phyloP scores from a whole-genome alignment of 1,284 basidiomycete genomes.

The Agroathelia rolfsii region DNA sequence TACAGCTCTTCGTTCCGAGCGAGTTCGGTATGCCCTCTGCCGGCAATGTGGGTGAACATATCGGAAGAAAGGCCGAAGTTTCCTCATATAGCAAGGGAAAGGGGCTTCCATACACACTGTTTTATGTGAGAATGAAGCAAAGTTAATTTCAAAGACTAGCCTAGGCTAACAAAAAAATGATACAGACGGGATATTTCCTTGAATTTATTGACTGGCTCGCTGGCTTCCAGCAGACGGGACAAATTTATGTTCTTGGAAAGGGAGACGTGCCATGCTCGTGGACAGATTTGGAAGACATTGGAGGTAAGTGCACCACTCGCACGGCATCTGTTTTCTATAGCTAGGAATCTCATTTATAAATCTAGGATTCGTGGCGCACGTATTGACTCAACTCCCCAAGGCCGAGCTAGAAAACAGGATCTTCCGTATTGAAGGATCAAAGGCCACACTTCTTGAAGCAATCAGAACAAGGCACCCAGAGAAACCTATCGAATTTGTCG shows the following conservation, averaged over 20 bases:
- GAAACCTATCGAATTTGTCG: too few relatives aligned
- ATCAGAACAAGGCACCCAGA: too few relatives aligned
- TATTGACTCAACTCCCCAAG: slow-evolving; percentile 11
- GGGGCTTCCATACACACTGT: slow-evolving; percentile 21
- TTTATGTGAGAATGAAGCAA: slow-evolving; percentile 22
- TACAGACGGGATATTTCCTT: slow-evolving; percentile 19
- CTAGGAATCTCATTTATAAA: neutral
- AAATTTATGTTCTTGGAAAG: slow-evolving; percentile 22
- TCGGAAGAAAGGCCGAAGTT: neutral
- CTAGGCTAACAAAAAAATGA: neutral
- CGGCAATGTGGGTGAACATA: neutral
- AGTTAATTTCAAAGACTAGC: slow-evolving; percentile 8
- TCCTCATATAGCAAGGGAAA: slow-evolving; percentile 14
- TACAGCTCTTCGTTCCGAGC: slow-evolving; percentile 29
- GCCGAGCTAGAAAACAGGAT: slow-evolving; percentile 8
- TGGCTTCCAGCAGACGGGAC: slow-evolving; percentile 17
- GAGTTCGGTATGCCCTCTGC: slow-evolving; percentile 24
- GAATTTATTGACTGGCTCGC: slow-evolving; percentile 17
- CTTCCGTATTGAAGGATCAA: slow-evolving; percentile 17
- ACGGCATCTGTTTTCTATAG: neutral
- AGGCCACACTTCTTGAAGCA: slow-evolving; percentile 16
- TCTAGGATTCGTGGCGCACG: slow-evolving; percentile 11
- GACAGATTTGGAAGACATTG: slow-evolving; percentile 24
- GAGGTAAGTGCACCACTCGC: slow-evolving; percentile 12
- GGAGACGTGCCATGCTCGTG: slow-evolving; percentile 21